Conservation (phyloP, 129 eudicot species). For the Saposhnikovia divaricata region DNA sequence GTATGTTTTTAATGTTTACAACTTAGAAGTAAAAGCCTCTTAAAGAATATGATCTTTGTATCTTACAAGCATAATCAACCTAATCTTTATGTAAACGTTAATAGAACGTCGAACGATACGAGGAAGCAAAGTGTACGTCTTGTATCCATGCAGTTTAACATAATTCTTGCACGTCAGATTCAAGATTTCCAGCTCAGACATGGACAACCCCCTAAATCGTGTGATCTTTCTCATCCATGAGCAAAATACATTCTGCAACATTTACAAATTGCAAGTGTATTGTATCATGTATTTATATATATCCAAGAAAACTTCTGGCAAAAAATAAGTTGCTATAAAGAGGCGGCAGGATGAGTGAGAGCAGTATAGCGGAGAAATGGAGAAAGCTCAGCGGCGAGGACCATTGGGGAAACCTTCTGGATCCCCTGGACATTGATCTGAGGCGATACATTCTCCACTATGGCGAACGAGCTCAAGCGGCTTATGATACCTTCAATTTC, state of each 20-base stretch:
- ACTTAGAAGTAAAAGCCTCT: too few species aligned
- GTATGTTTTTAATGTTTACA: too few species aligned
- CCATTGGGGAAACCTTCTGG: slow-evolving; percentile 37
- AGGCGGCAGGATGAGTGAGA: neutral
- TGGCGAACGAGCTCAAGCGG: slow-evolving; percentile 44
- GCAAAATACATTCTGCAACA: neutral
- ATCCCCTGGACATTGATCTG: slow-evolving; percentile 34
- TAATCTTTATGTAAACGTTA: too few species aligned
- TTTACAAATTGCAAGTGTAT: neutral
- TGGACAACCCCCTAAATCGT: neutral
- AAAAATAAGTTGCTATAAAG: neutral
- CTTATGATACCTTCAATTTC: slow-evolving; percentile 37
- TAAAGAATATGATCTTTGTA: too few species aligned
- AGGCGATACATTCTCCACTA: slow-evolving; percentile 36
- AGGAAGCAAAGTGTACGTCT: neutral
- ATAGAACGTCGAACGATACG: too few species aligned
- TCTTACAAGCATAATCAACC: too few species aligned
- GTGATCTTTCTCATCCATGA: neutral
- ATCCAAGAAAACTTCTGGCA: neutral
- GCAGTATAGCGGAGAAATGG: slow-evolving; percentile 32
- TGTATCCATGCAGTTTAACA: neutral
- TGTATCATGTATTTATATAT: neutral
- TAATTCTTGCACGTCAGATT: neutral
- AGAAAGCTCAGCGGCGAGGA: slow-evolving; percentile 36
- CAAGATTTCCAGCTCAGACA: neutral